Percentiles rank a stretch among this genome's conserved stretches.
Evolutionary conservation across 2,329 filamentous ascomycete genomes (phyloP).

Genomic region (Aspergillus costaricaensis): DNA sequence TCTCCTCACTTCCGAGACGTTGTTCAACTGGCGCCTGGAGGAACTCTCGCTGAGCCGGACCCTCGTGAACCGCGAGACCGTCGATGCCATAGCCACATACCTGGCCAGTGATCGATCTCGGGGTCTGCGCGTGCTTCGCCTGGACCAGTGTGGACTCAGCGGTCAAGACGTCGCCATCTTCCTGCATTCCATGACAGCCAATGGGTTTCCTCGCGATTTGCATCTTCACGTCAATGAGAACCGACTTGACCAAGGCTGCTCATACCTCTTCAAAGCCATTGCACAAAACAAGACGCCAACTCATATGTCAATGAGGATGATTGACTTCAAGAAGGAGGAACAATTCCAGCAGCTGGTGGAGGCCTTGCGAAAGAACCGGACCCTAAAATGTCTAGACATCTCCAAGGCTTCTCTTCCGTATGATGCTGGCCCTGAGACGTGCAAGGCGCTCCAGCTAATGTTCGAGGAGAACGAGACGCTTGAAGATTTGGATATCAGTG

Average conservation of each 20-base stretch:
- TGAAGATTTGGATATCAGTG: constrained; percentile 68
- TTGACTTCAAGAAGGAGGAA: constrained; percentile 67
- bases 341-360: constrained; percentile 65
- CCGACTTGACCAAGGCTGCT: constrained; percentile 47
- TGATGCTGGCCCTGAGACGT: constrained; percentile 68
- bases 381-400: constrained; percentile 66
- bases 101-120: constrained; percentile 62
- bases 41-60: constrained; percentile 67
- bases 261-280: constrained; percentile 47
- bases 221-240: constrained; percentile 69
- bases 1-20: constrained; percentile 65
- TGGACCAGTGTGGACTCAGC: constrained; percentile 68
- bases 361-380: constrained; percentile 63
- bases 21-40: constrained; percentile 68
- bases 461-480: constrained; percentile 69
- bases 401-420: constrained; percentile 70
- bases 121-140: constrained; percentile 60
- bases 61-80: constrained; percentile 61
- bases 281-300: constrained; percentile 60
- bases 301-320: constrained; percentile 65
- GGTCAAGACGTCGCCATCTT: constrained; percentile 66
- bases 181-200: constrained; percentile 62
- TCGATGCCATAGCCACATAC: constrained; percentile 67
- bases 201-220: constrained; percentile 56
- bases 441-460: constrained; percentile 62